Evolutionary conservation across 2,329 filamentous ascomycete genomes (phyloP).

Genomic region (Claviceps africana): DNA sequence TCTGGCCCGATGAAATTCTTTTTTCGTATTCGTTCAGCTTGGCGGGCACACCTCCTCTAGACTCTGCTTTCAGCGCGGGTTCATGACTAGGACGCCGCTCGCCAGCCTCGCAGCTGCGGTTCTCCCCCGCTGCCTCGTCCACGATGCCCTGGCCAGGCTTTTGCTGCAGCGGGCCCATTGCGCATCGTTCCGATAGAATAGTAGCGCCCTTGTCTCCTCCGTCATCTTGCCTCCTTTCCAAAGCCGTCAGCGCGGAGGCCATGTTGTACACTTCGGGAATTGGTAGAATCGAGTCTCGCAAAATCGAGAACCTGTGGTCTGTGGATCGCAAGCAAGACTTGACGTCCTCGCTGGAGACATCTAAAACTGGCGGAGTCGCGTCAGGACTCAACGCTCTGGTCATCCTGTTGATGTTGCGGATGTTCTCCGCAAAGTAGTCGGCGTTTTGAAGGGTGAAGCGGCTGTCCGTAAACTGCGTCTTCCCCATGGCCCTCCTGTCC

Average conservation of each 20-base stretch:
- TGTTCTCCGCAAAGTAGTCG: slow-evolving; percentile 31
- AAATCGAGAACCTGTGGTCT: slow-evolving; percentile 14
- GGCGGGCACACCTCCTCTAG: slow-evolving; percentile 10
- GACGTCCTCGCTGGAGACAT: slow-evolving; percentile 13
- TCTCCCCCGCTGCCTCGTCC: slow-evolving; percentile 16
- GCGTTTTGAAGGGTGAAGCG: slow-evolving; percentile 17
- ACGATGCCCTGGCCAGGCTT: slow-evolving; percentile 17
- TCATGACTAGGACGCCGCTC: slow-evolving; percentile 15
- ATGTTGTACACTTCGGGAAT: slow-evolving; percentile 26
- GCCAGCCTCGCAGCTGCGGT: slow-evolving; percentile 8
- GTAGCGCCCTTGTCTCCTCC: slow-evolving; percentile 7
- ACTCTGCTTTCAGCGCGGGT: slow-evolving; percentile 14
- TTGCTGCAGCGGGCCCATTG: slow-evolving; percentile 20
- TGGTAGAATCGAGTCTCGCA: slow-evolving; percentile 23
- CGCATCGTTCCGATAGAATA: slow-evolving; percentile 18
- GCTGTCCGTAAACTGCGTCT: background rate
- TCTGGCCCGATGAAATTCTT: slow-evolving; percentile 65
- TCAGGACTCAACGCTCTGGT: slow-evolving; percentile 23
- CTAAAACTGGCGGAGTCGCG: background rate
- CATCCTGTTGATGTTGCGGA: slow-evolving; percentile 34
- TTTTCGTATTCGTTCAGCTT: slow-evolving; percentile 67
- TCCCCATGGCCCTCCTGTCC: slow-evolving; percentile 6
- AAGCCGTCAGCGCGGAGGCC: slow-evolving; percentile 18
- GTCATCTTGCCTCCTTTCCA: slow-evolving; percentile 10
- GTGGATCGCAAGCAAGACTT: slow-evolving; percentile 15